Base-by-base conservation (phyloP, 768 basidiomycete genomes). In the Agaricus subrufescens region DNA sequence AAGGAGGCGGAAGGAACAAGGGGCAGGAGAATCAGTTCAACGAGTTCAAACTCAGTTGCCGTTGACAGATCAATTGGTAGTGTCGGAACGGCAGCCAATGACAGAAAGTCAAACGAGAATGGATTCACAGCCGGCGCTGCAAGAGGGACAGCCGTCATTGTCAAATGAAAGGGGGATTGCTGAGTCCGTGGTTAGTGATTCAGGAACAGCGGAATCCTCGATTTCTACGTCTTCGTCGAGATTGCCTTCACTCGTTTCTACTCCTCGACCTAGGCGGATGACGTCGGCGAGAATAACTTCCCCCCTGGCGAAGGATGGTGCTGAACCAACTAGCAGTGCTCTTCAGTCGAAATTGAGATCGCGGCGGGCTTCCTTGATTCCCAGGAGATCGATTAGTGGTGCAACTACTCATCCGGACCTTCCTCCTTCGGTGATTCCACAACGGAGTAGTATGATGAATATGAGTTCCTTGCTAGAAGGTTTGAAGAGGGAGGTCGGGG, bases 1-100 rank as follows among this genome's bases (percentile, higher is more conserved):
- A 69, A 75, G 77, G 63, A 74, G 84, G 66, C 71, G 86, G 58
- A 77, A 75, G 67, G 74, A 86, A 77, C 66, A 66, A 43, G 40
- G 40, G 19, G 19, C 19, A 42, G 19, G 40, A 42, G 40, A 14
- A 14, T 42, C 40, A 12, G 19, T 15, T 15, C 34, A 34, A 34
- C 34, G 34, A 34, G 11, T 34, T 37, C 50, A 50, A 29, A 25
- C 23, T 12, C 38, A 50, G 50, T 30, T 38, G 30, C 12, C 7
- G 7, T 37, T n/a, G 30, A 25, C 47, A 19, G 11, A 31, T 26
- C 25, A 31, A 49, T 31, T 19, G 40, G 40, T 15, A 19, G 10
- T 15, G 19, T 19, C 40, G 40, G 40, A 42, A 19, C 40, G 2
- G 46, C 46, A 15, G 25, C 11, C 5, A 8, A 8, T 34, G 34